A percentile compares a stretch with the other conserved stretches of the same genome.
phyloP scores from a whole-genome alignment of 148 eudicot genomes.

The Oxyria digyna region DNA sequence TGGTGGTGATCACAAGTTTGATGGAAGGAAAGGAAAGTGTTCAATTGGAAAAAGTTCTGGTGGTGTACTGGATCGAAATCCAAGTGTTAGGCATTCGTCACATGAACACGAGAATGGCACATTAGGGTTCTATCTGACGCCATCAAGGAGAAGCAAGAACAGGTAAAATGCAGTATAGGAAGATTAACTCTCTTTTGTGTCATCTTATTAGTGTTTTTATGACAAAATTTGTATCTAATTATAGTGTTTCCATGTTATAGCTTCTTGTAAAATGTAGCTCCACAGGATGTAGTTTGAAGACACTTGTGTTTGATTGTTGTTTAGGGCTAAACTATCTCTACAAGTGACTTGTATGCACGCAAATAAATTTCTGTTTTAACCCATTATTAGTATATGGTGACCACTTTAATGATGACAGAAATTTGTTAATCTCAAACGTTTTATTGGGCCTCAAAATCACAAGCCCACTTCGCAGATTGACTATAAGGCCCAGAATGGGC shows the following conservation, averaged over 20 bases:
- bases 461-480: too few relatives aligned
- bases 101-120: slow-evolving; percentile 37
- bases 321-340: neutral
- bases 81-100: slow-evolving; percentile 35
- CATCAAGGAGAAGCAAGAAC: slow-evolving; percentile 43
- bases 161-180: slow-evolving; percentile 11
- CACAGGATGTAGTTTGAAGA: neutral
- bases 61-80: slow-evolving; percentile 27
- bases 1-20: slow-evolving; percentile 10
- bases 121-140: slow-evolving; percentile 64
- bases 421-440: too few relatives aligned
- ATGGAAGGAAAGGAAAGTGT: slow-evolving; percentile 6
- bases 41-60: slow-evolving; percentile 15
- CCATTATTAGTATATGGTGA: too few relatives aligned
- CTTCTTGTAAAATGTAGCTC: neutral
- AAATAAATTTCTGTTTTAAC: too few relatives aligned
- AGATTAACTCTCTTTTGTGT: neutral
- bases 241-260: neutral
- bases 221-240: too few relatives aligned
- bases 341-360: neutral
- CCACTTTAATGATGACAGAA: too few relatives aligned
- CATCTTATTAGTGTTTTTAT: neutral
- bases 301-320: neutral
- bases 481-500: too few relatives aligned
- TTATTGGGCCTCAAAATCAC: too few relatives aligned